Base-by-base conservation (phyloP, 306 rosid species). In the Elaeagnus macrophylla region DNA sequence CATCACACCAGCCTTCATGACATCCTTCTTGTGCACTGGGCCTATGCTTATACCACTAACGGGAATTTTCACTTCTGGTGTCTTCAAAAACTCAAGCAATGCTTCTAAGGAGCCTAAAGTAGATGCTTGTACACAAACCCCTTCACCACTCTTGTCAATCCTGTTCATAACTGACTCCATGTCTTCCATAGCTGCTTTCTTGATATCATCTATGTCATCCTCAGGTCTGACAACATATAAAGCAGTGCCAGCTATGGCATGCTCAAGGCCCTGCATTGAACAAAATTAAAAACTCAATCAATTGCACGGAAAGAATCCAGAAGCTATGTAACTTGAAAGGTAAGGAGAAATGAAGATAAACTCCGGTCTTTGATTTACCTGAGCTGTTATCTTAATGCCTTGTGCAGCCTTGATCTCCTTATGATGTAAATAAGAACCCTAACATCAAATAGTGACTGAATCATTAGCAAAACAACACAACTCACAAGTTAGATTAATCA, bases 1-100 rank as follows among this genome's bases (percentile, higher is more conserved):
- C 97, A 91, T 86, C 49, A 84, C 97, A 51, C 94, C 76, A 67
- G 96, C 96, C 79, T 91, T 91, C 97, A 83, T 91, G 58, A 91
- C 82, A 69, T 91, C 97, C 72, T 86, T 91, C 69, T 86, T 91
- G 48, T 91, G 97, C 86, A 45, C 99, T 12, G 99, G 99, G 60
- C 96, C 99, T 53, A 91, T 91, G 69, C 79, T 85, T 64, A 91
- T 82, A 55, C 89, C 85, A 73, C 99, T 84, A 56, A 91, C 99
- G 54, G 99, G 99, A 72, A 91, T 91, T 42, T 56, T 91, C 67
- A 91, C 95, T 20, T 66, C 96, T 4, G 91, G 89, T 14, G 89
- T 77, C 96, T 91, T 91, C 77, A 91, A 64, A 73, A 87, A 91
- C 79, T 91, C 99, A 56, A 91, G 62, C 68, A 91, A 72, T 41